phyloP scores from a whole-genome alignment of 768 basidiomycete genomes.

The Termitomyces sp. region DNA sequence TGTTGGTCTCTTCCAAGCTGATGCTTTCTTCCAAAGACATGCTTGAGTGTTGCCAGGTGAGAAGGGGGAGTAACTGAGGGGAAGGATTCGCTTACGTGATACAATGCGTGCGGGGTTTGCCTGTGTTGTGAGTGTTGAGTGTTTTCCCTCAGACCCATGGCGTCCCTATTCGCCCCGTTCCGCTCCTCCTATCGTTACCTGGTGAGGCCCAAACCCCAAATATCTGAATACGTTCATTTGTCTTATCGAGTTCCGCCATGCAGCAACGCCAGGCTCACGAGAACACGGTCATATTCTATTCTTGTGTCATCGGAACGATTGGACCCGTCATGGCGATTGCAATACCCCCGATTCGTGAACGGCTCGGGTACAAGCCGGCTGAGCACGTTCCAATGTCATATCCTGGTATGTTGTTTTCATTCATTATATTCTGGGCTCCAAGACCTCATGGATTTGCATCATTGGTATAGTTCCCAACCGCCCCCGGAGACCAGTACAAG shows the following conservation, averaged over 20 bases:
- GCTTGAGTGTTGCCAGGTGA: slow-evolving; percentile 5
- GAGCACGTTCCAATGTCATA: slow-evolving; percentile 73
- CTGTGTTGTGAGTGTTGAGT: not conserved
- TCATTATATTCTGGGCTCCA: too few species aligned
- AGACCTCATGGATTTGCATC: too few species aligned
- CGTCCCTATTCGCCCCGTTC: slow-evolving; percentile 43
- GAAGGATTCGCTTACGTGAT: slow-evolving; percentile 19
- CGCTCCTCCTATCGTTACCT: slow-evolving; percentile 48
- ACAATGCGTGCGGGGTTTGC: slow-evolving; percentile 4
- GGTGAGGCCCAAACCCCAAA: slow-evolving; percentile 20
- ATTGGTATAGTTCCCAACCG: slow-evolving; percentile 52
- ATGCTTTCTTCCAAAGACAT: slow-evolving; percentile 84
- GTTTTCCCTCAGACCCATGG: slow-evolving; percentile 21
- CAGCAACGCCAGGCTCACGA: slow-evolving; percentile 93
- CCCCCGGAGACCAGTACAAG: slow-evolving; percentile 58
- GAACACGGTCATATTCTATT: slow-evolving; percentile 87
- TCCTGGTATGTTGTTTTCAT: slow-evolving; percentile 50
- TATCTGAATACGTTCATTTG: too few species aligned
- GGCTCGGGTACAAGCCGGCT: slow-evolving; percentile 65
- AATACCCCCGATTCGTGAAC: slow-evolving; percentile 75
- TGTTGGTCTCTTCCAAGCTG: slow-evolving; percentile 92
- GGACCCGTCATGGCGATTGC: slow-evolving; percentile 71
- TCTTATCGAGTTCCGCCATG: not conserved
- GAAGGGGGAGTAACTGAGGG: not conserved
- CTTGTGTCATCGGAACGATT: slow-evolving; percentile 63